phyloP scores from a whole-genome alignment of 257 asterid species.

The Misopates orontium region DNA sequence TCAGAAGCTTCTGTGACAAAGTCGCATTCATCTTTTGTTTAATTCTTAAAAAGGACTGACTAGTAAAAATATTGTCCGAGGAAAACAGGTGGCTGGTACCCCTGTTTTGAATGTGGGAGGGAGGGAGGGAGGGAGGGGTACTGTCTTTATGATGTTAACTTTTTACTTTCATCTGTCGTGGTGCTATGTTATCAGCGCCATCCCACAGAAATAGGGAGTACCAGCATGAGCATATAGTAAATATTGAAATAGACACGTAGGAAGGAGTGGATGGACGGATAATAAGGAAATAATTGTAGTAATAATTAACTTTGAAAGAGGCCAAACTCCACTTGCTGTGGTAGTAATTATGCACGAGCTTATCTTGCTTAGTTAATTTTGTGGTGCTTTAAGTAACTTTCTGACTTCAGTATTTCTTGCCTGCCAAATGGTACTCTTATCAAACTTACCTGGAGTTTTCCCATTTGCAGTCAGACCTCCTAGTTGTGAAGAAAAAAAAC shows the following conservation, averaged over 20 bases:
- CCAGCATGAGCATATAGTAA: no score
- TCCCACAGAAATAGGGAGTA: no score
- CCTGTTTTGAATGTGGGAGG: no score
- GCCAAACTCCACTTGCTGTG: background rate
- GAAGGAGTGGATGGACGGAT: no score
- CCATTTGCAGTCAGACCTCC: constrained; percentile 84
- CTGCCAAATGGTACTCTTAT: constrained; percentile 16
- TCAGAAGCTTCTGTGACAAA: background rate
- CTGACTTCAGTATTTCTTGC: constrained; percentile 16
- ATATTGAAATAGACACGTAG: no score
- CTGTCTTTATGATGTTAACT: no score
- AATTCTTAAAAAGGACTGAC: constrained; percentile 17
- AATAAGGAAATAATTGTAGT: background rate
- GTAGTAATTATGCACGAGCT: background rate
- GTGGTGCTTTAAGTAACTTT: constrained; percentile 2
- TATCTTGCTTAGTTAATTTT: background rate
- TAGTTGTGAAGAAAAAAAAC: constrained; percentile 73
- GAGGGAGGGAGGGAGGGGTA: no score
- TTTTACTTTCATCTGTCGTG: no score
- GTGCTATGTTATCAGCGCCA: no score
- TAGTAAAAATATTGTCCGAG: background rate
- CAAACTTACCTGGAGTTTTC: constrained; percentile 12
- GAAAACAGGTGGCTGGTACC: background rate
- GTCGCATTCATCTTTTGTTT: constrained; percentile 6
- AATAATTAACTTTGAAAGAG: background rate